Percentiles rank a stretch among this genome's conserved stretches.
Conservation (phyloP, 139 green algal species). For the Tetradesmus obliquus region DNA sequence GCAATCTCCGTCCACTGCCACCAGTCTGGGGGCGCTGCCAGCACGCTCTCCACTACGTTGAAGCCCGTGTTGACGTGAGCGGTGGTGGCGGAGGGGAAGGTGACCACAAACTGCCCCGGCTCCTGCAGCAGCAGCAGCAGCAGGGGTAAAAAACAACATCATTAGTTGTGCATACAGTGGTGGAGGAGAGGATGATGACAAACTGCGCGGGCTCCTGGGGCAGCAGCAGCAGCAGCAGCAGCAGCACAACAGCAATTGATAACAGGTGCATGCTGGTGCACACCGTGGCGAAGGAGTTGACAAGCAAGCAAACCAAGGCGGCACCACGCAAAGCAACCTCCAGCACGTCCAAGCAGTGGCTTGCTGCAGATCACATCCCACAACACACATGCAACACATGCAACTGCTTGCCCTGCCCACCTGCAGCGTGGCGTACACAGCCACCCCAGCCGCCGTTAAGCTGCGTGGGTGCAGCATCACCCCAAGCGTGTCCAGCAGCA, state of each 20-base stretch:
- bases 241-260: not conserved
- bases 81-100: constrained; percentile 88
- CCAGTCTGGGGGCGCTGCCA: constrained; percentile 89
- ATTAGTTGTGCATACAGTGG: not conserved
- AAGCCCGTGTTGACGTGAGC: constrained; percentile 86
- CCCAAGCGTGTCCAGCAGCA: constrained; percentile 74
- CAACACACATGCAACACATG: too few relatives aligned
- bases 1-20: constrained; percentile 62
- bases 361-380: too few relatives aligned
- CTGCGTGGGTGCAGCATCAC: constrained; percentile 74
- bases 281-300: too few relatives aligned
- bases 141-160: not conserved
- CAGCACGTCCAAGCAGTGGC: not conserved
- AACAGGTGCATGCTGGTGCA: too few relatives aligned
- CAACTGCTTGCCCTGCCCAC: too few relatives aligned
- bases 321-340: too few relatives aligned
- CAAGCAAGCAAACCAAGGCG: too few relatives aligned
- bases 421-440: not conserved
- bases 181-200: not conserved
- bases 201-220: not conserved
- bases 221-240: not conserved
- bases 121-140: constrained; percentile 59
- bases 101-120: constrained; percentile 86
- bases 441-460: constrained; percentile 6
- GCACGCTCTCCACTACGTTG: constrained; percentile 87